Evolutionary conservation across 2,329 filamentous ascomycete genomes (phyloP).

Genomic region (Penicillium rolfsii): DNA sequence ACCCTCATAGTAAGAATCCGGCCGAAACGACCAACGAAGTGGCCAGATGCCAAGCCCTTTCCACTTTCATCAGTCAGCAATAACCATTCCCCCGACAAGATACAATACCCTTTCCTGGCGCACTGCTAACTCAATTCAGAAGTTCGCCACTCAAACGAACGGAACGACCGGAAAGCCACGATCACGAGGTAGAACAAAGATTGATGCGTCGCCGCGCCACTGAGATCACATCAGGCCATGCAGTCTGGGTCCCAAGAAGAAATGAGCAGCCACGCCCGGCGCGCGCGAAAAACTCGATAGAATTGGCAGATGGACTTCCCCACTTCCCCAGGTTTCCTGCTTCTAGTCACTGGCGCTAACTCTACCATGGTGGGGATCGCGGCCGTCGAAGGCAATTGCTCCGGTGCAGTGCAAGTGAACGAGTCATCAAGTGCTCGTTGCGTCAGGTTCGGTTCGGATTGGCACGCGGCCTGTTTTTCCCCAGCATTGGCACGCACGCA

Average conservation of each 20-base stretch:
- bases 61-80: conserved; percentile 20
- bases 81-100: not conserved
- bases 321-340: conserved; percentile 25
- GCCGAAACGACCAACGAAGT: conserved; percentile 2
- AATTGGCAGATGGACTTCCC: conserved; percentile 12
- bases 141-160: conserved; percentile 9
- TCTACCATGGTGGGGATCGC: conserved; percentile 8
- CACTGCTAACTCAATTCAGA: not conserved
- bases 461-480: not conserved
- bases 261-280: conserved; percentile 6
- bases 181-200: conserved; percentile 18
- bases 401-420: conserved; percentile 15
- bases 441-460: conserved; percentile 1
- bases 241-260: conserved; percentile 16
- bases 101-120: not conserved
- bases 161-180: not conserved
- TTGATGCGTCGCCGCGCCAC: conserved; percentile 17
- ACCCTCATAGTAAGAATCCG: not conserved
- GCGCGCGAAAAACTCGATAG: conserved; percentile 6
- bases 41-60: conserved; percentile 6
- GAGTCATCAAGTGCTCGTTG: conserved; percentile 25
- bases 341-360: not conserved
- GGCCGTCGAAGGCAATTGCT: not conserved
- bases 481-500: conserved; percentile 6
- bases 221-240: conserved; percentile 6